Base-by-base conservation (phyloP, 345 rosid species). In the Salix dunnii region DNA sequence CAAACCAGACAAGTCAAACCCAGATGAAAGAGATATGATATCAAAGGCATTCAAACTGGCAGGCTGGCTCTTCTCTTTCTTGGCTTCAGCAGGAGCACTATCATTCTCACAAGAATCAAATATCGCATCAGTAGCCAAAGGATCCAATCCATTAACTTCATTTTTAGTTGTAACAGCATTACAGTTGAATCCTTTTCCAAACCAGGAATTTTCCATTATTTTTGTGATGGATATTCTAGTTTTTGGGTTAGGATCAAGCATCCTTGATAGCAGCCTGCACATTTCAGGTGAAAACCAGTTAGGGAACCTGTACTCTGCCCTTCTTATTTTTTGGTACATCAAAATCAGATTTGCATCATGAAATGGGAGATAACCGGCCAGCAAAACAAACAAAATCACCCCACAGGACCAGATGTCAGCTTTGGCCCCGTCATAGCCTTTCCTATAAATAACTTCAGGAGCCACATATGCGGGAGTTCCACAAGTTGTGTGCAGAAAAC, bases 341-440 rank as follows among this genome's bases (percentile, higher is more conserved):
- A 30, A 27, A 49, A 78, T 67, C 27, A 72, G 30, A 72, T 78
- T 78, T 7, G 67, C 72, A 42, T 78, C 77, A 73, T 73, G 62
- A 27, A 73, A 77, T 63, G 80, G 80, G 20, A 78, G 81, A 72
- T 21, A 43, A 27, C 73, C 69, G 11, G 81, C 77, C 33, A 78
- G 36, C 73, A 78, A 42, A 40, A 78, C 81, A n/a, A 66, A 78
- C n/a, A 78, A 78, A 46, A 72, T 66, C 72, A 78, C 81, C 14
- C 80, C 72, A 18, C 72, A 78, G 51, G 80, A 72, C 80, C 72
- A 78, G 64, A 78, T 78, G 66, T 77, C 80, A 23, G 75, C 71
- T 71, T 71, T 77, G 1, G 80, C 76, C 14, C 80, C 76, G 28
- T 73, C 73, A 21, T 73, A 73, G 61, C 77, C 81, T 72, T 73